These are phyloP conservation scores for Psophocarpus tetragonolobus DNA, from an alignment of 306 rosid species.

Conservation along the genomic window DNA sequence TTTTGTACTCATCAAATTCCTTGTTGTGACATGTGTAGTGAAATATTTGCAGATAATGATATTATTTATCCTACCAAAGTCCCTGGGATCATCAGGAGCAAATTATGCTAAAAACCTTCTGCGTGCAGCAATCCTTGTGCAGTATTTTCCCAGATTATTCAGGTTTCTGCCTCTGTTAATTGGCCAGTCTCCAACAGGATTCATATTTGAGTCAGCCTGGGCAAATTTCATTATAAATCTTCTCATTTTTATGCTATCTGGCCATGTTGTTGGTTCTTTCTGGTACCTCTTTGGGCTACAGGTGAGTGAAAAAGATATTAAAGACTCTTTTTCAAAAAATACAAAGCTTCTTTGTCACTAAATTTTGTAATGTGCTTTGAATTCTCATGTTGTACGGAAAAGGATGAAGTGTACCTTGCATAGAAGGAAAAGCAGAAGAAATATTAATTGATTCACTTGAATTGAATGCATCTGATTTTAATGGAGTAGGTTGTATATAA, in stretches of 20 bases:
- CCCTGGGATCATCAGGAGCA: conserved; percentile 72
- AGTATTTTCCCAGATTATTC: conserved; percentile 73
- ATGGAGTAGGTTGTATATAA: not conserved
- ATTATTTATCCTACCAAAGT: conserved; percentile 46
- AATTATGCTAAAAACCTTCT: conserved; percentile 73
- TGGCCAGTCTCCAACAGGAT: conserved; percentile 81
- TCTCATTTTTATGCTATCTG: conserved; percentile 63
- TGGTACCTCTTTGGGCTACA: conserved; percentile 89
- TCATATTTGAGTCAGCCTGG: conserved; percentile 84
- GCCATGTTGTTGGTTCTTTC: conserved; percentile 73
- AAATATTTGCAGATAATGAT: conserved; percentile 65
- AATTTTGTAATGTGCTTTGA: not conserved
- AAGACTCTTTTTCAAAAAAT: not conserved
- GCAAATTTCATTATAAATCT: conserved; percentile 70
- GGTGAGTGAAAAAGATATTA: conserved; percentile 45
- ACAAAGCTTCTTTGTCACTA: not conserved
- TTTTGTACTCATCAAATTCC: not conserved
- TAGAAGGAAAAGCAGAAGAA: not conserved
- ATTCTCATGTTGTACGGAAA: conserved; percentile 1
- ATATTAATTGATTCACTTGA: conserved; percentile 23
- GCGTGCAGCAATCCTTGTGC: conserved; percentile 62
- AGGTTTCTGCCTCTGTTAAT: conserved; percentile 72
- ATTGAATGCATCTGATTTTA: conserved; percentile 6
- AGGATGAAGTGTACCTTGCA: not conserved
- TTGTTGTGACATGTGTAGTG: conserved; percentile 13